Evolutionary conservation across 257 asterid genomes (phyloP).

Genomic region (Nicotiana attenuata): DNA sequence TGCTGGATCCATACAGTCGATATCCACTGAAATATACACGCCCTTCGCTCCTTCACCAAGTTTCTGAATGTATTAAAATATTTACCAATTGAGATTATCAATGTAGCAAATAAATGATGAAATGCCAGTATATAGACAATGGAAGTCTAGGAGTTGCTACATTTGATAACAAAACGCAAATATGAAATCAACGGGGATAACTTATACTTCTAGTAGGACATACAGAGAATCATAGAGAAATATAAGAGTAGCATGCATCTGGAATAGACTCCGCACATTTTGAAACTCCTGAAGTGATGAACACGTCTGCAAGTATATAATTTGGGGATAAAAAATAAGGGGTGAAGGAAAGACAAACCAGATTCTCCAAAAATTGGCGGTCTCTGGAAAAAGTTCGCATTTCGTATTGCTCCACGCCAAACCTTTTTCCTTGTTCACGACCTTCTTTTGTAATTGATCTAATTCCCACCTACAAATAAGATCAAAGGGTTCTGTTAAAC

Average conservation of each 20-base stretch:
- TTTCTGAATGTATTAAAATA: slow-evolving; percentile 44
- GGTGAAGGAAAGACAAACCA: slow-evolving; percentile 39
- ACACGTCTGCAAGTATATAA: neutral
- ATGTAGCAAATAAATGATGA: neutral
- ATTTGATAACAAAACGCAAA: neutral
- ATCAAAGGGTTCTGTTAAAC: neutral
- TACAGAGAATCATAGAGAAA: neutral
- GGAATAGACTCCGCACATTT: neutral
- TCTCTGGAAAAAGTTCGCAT: slow-evolving; percentile 90
- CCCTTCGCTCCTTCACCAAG: slow-evolving; percentile 98
- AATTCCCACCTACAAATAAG: slow-evolving; percentile 80
- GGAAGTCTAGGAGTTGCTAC: neutral
- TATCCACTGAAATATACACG: slow-evolving; percentile 80
- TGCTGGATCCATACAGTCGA: slow-evolving; percentile 96
- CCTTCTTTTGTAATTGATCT: slow-evolving; percentile 95
- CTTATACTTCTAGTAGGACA: neutral
- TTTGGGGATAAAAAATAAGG: neutral
- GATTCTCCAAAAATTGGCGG: slow-evolving; percentile 64
- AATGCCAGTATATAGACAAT: neutral
- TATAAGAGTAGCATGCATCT: neutral
- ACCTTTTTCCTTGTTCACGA: slow-evolving; percentile 92
- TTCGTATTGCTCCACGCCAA: slow-evolving; percentile 97
- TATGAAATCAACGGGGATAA: neutral
- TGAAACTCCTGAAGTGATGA: neutral
- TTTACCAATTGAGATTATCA: neutral